Percentiles rank a stretch among this genome's conserved stretches.
Evolutionary conservation across 2,329 filamentous ascomycete species (phyloP).

Genomic region (Metarhizium rileyi): DNA sequence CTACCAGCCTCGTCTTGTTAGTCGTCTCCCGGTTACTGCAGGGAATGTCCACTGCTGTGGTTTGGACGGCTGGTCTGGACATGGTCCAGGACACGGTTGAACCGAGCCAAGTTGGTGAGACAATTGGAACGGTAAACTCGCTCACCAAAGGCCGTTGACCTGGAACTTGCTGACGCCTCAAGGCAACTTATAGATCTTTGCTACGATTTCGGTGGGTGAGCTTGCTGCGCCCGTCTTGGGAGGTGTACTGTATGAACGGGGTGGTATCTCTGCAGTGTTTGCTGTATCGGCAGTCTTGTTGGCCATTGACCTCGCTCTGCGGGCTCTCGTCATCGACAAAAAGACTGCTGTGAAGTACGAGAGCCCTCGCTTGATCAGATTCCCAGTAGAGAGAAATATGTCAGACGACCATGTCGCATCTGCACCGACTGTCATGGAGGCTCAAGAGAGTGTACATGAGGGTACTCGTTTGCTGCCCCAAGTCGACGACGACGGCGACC

Average conservation of each 20-base stretch:
- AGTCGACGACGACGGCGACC: too few species aligned
- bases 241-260: background rate
- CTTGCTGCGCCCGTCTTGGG: background rate
- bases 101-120: background rate
- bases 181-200: background rate
- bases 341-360: background rate
- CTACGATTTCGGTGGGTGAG: background rate
- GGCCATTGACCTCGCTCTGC: background rate
- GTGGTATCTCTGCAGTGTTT: background rate
- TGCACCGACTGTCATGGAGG: too few species aligned
- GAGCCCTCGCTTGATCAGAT: too few species aligned
- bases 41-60: background rate
- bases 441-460: too few species aligned
- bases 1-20: background rate
- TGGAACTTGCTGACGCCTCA: too few species aligned
- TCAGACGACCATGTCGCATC: too few species aligned
- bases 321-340: background rate
- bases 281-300: background rate
- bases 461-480: too few species aligned
- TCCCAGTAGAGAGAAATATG: too few species aligned
- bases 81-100: background rate
- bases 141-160: too few species aligned
- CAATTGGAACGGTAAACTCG: background rate
- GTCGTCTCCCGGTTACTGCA: background rate
- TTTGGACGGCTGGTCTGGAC: background rate